Evolutionary conservation across 352 stramenopile species (phyloP), one percentile per base, ranked within the genome.

Genomic region (Peronospora destructor): DNA sequence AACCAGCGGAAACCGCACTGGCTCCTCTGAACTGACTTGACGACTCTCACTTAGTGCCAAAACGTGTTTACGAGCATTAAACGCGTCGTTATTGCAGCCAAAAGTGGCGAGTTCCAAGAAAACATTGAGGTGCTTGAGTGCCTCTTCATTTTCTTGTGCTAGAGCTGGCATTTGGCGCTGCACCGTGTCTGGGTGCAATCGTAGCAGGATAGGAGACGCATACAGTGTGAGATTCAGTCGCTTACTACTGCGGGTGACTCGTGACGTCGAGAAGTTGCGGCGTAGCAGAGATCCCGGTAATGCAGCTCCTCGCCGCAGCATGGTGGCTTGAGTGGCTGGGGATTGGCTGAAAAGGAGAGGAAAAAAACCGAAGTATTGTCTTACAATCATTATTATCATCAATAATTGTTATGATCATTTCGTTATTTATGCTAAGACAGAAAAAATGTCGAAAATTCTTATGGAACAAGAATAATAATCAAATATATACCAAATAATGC

Each of bases 61-160:
- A 21, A 85, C 53, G 26, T 83, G 72, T 38, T 72, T 74, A 13
- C 74, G 76, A 11, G 74, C 67, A 36, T 61, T 62, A 53, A 69
- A 76, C 4, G 69, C 64, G 62, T 87, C 72, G 61, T 83, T 85
- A 55, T 87, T 86, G 56, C 78, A 90, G 42, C 71, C 78, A 13
- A 59, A 68, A 6, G 63, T 40, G 12, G 78, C 78, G 39, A 90
- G 59, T 46, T 81, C 73, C 12, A 90, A 57, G 53, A 87, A 90
- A 40, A 76, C 55, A 58, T 90, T 90, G 45, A 90, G 70, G 43
- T 85, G 67, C 58, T 90, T 90, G n/a, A 90, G 64, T 11, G 78
- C 76, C 13, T 78, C 55, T 56, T 87, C 78, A 39, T 90, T 87
- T 50, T 72, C 59, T 14, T 54, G 54, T n/a, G 73, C 74, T 14